These are phyloP conservation scores for Zalaria sp. DNA, from an alignment of 2,329 filamentous ascomycete species.

Conservation along the genomic window DNA sequence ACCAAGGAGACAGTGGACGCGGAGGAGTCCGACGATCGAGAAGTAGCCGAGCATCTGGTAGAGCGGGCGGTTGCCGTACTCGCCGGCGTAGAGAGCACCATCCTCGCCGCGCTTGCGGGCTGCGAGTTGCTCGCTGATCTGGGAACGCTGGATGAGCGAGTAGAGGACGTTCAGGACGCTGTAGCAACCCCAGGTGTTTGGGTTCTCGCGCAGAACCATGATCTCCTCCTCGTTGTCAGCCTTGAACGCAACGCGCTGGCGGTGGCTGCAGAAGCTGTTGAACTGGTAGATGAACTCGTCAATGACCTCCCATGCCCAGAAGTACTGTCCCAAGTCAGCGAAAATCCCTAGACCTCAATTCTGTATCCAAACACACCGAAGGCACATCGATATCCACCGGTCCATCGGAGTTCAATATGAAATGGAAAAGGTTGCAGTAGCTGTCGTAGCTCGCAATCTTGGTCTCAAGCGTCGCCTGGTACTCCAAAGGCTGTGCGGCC, in stretches of 20 bases:
- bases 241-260: constrained; percentile 75
- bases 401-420: constrained; percentile 97
- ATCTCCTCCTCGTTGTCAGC: constrained; percentile 85
- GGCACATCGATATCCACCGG: constrained; percentile 94
- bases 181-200: constrained; percentile 99
- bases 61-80: constrained; percentile 85
- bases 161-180: constrained; percentile 98
- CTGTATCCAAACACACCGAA: constrained; percentile 51
- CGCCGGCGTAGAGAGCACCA: constrained; percentile 71
- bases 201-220: constrained; percentile 82
- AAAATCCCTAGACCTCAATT: constrained; percentile 1
- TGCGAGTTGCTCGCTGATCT: constrained; percentile 93
- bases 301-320: constrained; percentile 99
- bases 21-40: constrained; percentile 92
- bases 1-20: constrained; percentile 89
- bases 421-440: constrained; percentile 99
- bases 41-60: constrained; percentile 99
- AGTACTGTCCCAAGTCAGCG: constrained; percentile 51
- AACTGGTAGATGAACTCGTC: constrained; percentile 99
- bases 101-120: constrained; percentile 94
- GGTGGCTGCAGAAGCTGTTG: constrained; percentile 97
- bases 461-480: constrained; percentile 85
- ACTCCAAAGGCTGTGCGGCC: constrained; percentile 89
- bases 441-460: constrained; percentile 99
- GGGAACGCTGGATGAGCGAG: constrained; percentile 94